Percentiles rank a stretch among this genome's conserved stretches.
These are phyloP conservation scores for Craspedostauros australis DNA, from an alignment of 108 stramenopile genomes.

Conservation along the genomic window DNA sequence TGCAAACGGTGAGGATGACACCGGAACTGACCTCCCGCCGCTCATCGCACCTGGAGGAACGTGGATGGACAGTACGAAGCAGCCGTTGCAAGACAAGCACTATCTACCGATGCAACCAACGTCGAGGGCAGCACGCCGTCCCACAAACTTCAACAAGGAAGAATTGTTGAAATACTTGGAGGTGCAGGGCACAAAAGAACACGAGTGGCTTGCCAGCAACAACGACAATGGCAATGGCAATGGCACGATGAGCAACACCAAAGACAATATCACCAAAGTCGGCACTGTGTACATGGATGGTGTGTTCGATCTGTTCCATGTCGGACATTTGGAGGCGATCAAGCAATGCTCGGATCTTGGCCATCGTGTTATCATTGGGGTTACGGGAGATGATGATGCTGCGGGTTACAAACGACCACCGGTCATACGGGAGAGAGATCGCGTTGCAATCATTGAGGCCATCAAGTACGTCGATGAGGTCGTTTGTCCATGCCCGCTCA, in stretches of 20 bases:
- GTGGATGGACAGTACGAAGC: conserved; percentile 41
- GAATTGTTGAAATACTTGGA: conserved; percentile 33
- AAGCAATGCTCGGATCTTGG: conserved; percentile 48
- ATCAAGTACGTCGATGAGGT: conserved; percentile 43
- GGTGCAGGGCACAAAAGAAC: conserved; percentile 24
- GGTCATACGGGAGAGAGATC: conserved; percentile 46
- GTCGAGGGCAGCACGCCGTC: conserved; percentile 36
- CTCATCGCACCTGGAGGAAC: conserved; percentile 39
- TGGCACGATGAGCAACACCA: background rate
- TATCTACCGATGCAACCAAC: conserved; percentile 66
- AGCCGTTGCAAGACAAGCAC: conserved; percentile 45
- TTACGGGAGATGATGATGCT: conserved; percentile 67
- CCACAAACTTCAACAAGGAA: conserved; percentile 24
- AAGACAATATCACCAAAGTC: conserved; percentile 5
- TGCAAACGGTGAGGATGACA: background rate
- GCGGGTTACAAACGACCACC: conserved; percentile 60
- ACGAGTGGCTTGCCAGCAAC: background rate
- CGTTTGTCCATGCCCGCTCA: conserved; percentile 62
- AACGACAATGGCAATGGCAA: background rate
- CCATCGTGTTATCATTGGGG: conserved; percentile 50
- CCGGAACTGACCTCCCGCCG: conserved; percentile 16
- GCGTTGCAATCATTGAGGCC: conserved; percentile 45
- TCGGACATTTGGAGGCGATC: conserved; percentile 68
- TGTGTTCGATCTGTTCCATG: conserved; percentile 73
- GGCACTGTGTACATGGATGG: conserved; percentile 72